A percentile compares a stretch with the other conserved stretches of the same genome.
phyloP scores from a whole-genome alignment of 306 rosid genomes.

The Trifolium fragiferum region DNA sequence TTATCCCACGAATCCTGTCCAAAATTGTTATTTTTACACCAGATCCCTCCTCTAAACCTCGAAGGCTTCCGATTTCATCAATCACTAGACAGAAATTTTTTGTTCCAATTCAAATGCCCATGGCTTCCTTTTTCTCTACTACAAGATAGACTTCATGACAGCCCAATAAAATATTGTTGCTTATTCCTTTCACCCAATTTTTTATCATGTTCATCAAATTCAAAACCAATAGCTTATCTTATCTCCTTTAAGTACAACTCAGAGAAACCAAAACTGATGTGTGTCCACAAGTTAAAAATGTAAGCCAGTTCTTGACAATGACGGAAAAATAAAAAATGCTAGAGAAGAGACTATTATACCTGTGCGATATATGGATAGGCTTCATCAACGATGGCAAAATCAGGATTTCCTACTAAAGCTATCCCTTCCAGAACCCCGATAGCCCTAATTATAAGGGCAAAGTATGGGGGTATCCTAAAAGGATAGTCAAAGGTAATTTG shows the following conservation, averaged over 20 bases:
- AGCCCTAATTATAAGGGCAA: slow-evolving; percentile 98
- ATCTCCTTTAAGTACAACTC: slow-evolving; percentile 29
- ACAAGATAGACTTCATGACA: slow-evolving; percentile 26
- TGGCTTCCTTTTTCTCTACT: slow-evolving; percentile 20
- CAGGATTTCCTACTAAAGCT: slow-evolving; percentile 96
- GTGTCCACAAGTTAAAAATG: slow-evolving; percentile 15
- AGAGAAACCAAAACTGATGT: slow-evolving; percentile 9
- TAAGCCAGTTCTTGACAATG: slow-evolving; percentile 18
- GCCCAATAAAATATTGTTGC: not conserved
- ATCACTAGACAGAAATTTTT: slow-evolving; percentile 8
- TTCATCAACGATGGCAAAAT: slow-evolving; percentile 97
- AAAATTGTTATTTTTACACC: slow-evolving; percentile 1
- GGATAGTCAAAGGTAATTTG: slow-evolving; percentile 99
- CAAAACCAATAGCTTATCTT: slow-evolving; percentile 20
- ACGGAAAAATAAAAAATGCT: not conserved
- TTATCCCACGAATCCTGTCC: slow-evolving; percentile 2
- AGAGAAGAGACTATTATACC: slow-evolving; percentile 51
- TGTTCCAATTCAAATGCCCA: slow-evolving; percentile 6
- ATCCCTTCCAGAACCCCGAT: slow-evolving; percentile 97
- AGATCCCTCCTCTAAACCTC: slow-evolving; percentile 21
- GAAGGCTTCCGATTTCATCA: slow-evolving; percentile 10
- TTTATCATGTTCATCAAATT: not conserved
- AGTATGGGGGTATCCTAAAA: slow-evolving; percentile 96
- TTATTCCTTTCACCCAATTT: slow-evolving; percentile 1
- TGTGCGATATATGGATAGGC: slow-evolving; percentile 99